A percentile compares a stretch with the other conserved stretches of the same genome.
Evolutionary conservation across 2,329 filamentous ascomycete genomes (phyloP).

Genomic region (Nigrograna mackinnonii): DNA sequence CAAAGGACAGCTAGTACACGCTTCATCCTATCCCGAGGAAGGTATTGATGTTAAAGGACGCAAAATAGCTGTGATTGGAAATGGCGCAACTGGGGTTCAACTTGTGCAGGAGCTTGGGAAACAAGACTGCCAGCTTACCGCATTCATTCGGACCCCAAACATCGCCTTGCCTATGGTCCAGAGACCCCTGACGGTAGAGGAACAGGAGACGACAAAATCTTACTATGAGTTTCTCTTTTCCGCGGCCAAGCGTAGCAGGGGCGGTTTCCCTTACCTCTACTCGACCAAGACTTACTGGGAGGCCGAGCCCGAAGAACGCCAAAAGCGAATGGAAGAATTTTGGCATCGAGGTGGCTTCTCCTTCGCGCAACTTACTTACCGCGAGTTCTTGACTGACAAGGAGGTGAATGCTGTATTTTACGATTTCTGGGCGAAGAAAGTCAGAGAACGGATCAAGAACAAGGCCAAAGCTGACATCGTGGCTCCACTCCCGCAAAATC

Average conservation of each 20-base stretch:
- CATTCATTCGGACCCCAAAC: conserved; percentile 68
- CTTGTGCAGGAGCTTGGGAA: conserved; percentile 61
- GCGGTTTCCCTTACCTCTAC: no score
- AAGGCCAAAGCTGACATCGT: conserved; percentile 13
- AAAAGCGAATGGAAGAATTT: no score
- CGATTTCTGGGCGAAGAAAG: conserved; percentile 43
- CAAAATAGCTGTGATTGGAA: conserved; percentile 62
- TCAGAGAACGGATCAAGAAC: conserved; percentile 35
- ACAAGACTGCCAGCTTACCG: conserved; percentile 52
- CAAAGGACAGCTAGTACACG: conserved; percentile 43
- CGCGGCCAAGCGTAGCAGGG: no score
- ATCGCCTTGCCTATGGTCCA: conserved; percentile 62
- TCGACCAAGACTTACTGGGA: no score
- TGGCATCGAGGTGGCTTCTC: background rate
- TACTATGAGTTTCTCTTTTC: conserved; percentile 49
- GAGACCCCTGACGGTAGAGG: conserved; percentile 46
- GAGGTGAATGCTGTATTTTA: conserved; percentile 42
- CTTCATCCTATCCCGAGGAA: conserved; percentile 17
- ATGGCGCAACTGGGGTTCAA: conserved; percentile 64
- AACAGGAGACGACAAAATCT: conserved; percentile 49
- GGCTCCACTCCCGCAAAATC: conserved; percentile 13
- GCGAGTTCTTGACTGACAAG: conserved; percentile 31
- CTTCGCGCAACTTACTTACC: conserved; percentile 20
- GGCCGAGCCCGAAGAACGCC: no score
- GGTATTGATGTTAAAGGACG: conserved; percentile 58